Evolutionary conservation across 2,329 filamentous ascomycete genomes (phyloP).

Genomic region (Gnomoniopsis smithogilvyi): DNA sequence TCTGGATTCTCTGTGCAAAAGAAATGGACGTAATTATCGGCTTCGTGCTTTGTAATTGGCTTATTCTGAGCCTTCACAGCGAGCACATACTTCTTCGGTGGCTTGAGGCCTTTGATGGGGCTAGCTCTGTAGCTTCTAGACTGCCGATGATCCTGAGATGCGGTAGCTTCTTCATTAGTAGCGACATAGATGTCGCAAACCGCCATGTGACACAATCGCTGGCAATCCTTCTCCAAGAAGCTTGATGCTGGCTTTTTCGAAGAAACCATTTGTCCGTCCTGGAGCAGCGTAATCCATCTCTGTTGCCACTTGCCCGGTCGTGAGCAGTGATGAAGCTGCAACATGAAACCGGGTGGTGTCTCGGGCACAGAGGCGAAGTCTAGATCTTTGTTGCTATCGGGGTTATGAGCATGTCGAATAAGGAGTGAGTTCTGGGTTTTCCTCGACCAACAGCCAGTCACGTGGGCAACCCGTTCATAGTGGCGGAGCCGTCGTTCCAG

Average conservation of each 20-base stretch:
- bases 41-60: slow-evolving; percentile 75
- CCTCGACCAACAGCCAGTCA: slow-evolving; percentile 89
- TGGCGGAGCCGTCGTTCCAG: slow-evolving; percentile 78
- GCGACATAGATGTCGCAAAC: slow-evolving; percentile 91
- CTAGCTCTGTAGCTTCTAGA: slow-evolving; percentile 26
- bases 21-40: slow-evolving; percentile 87
- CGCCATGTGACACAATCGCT: slow-evolving; percentile 76
- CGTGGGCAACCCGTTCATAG: slow-evolving; percentile 82
- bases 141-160: background rate
- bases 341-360: slow-evolving; percentile 65
- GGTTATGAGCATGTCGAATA: slow-evolving; percentile 57
- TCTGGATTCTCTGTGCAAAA: slow-evolving; percentile 75
- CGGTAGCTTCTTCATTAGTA: slow-evolving; percentile 33
- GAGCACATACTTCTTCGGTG: slow-evolving; percentile 81
- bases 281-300: slow-evolving; percentile 70
- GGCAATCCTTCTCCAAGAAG: slow-evolving; percentile 60
- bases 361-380: slow-evolving; percentile 61
- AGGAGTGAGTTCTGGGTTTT: slow-evolving; percentile 74
- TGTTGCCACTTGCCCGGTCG: slow-evolving; percentile 86
- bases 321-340: slow-evolving; percentile 77
- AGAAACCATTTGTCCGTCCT: slow-evolving; percentile 67
- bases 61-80: slow-evolving; percentile 93
- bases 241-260: slow-evolving; percentile 68
- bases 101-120: slow-evolving; percentile 63
- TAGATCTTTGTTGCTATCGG: slow-evolving; percentile 57